Evolutionary conservation across 192 early-diverging fungal species (phyloP).

Genomic region (Coemansia sp.): DNA sequence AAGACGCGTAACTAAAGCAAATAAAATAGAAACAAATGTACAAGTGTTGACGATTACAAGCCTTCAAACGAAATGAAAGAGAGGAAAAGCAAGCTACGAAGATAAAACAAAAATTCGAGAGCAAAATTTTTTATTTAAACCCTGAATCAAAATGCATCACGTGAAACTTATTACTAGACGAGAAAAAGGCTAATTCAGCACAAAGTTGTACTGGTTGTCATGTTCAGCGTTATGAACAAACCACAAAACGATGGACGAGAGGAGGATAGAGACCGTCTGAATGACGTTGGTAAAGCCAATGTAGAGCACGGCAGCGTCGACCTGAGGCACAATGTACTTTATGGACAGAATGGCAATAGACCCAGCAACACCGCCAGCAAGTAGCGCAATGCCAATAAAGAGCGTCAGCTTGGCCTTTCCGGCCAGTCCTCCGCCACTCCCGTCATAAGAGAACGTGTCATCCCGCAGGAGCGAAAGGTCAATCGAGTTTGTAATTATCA

Average conservation of each 20-base stretch:
- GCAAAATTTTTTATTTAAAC: not conserved
- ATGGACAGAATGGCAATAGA: conserved; percentile 54
- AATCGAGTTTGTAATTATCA: conserved; percentile 57
- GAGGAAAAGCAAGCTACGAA: not conserved
- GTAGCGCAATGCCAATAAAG: conserved; percentile 57
- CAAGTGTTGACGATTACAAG: not conserved
- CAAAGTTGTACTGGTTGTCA: conserved; percentile 56
- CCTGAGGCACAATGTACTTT: conserved; percentile 55
- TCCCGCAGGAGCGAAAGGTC: conserved; percentile 53
- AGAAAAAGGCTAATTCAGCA: conserved; percentile 31
- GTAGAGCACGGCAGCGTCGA: conserved; percentile 40
- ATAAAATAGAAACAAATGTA: not conserved
- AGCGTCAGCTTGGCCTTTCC: conserved; percentile 55
- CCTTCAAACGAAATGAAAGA: not conserved
- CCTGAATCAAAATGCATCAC: not conserved
- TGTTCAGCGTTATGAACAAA: conserved; percentile 55
- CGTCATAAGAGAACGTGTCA: conserved; percentile 51
- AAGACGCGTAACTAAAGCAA: not conserved
- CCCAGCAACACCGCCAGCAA: conserved; percentile 56
- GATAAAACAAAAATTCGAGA: not conserved
- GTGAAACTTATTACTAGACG: not conserved
- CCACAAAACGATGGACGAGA: conserved; percentile 49
- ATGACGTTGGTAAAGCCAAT: conserved; percentile 53
- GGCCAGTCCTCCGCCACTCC: conserved; percentile 31
- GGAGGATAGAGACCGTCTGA: conserved; percentile 39